These are phyloP conservation scores for Pyrenophora graminea DNA, from an alignment of 2,329 filamentous ascomycete species.

Conservation along the genomic window DNA sequence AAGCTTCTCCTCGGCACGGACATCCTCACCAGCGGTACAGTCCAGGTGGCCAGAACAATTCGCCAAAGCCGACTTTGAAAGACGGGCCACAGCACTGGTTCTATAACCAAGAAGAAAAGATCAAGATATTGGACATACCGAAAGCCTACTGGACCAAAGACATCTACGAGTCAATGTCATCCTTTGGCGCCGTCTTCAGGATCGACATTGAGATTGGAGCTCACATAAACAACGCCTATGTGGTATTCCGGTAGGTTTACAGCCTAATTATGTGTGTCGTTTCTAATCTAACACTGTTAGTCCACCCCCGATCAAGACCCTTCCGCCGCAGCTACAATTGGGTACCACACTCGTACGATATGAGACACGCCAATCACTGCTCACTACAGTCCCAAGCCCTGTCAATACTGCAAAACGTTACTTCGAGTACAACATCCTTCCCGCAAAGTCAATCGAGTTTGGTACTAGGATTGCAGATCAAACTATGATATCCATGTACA, in stretches of 20 bases:
- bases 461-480: constrained; percentile 61
- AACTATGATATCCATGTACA: constrained; percentile 65
- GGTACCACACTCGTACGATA: constrained; percentile 5
- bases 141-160: constrained; percentile 24
- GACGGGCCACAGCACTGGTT: constrained; percentile 19
- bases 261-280: not conserved
- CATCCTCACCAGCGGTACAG: not conserved
- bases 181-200: constrained; percentile 32
- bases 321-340: constrained; percentile 18
- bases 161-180: constrained; percentile 27
- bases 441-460: constrained; percentile 60
- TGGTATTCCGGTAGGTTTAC: constrained; percentile 30
- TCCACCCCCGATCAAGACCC: constrained; percentile 12
- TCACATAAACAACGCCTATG: constrained; percentile 22
- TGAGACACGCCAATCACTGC: constrained; percentile 1
- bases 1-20: not conserved
- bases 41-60: not conserved
- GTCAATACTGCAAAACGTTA: constrained; percentile 28
- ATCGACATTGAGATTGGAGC: constrained; percentile 31
- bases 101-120: constrained; percentile 27
- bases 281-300: constrained; percentile 10
- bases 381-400: constrained; percentile 27
- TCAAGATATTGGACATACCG: constrained; percentile 23
- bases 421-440: constrained; percentile 31
- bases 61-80: constrained; percentile 2